Evolutionary conservation across 192 early-diverging fungal genomes (phyloP).

Genomic region (Gonapodya prolifera): DNA sequence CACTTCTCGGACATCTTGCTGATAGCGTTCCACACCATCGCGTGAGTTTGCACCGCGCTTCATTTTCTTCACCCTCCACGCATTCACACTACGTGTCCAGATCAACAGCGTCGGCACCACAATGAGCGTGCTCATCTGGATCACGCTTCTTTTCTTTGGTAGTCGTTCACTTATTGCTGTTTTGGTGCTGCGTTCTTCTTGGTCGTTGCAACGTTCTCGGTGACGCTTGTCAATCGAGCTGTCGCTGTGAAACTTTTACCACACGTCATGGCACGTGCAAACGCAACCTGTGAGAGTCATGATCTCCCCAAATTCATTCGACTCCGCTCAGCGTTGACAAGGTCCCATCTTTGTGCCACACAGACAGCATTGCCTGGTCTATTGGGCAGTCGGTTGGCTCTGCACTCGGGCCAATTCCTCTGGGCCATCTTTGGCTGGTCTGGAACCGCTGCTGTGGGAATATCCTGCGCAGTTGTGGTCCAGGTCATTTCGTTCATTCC

Average conservation of each 20-base stretch:
- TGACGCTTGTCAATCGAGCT: neutral
- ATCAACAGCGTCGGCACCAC: neutral
- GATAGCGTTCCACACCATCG: neutral
- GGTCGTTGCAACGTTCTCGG: neutral
- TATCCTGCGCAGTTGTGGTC: neutral
- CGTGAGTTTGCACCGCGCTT: neutral
- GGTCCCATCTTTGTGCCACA: neutral
- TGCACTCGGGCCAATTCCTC: neutral
- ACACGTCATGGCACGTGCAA: neutral
- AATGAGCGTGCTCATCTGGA: neutral
- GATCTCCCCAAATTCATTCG: too few relatives aligned
- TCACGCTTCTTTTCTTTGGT: neutral
- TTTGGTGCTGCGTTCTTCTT: neutral
- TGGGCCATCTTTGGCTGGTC: neutral
- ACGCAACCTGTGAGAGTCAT: neutral
- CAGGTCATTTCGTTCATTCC: neutral
- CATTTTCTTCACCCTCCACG: neutral
- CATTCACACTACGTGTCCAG: neutral
- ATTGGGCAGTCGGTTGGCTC: neutral
- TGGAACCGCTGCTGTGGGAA: neutral
- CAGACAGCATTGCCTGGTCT: neutral
- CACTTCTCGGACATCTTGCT: neutral
- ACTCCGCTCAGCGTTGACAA: neutral
- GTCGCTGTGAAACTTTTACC: neutral
- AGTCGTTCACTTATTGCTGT: neutral